phyloP scores from a whole-genome alignment of 1,284 basidiomycete species.

The Trametes sp. region DNA sequence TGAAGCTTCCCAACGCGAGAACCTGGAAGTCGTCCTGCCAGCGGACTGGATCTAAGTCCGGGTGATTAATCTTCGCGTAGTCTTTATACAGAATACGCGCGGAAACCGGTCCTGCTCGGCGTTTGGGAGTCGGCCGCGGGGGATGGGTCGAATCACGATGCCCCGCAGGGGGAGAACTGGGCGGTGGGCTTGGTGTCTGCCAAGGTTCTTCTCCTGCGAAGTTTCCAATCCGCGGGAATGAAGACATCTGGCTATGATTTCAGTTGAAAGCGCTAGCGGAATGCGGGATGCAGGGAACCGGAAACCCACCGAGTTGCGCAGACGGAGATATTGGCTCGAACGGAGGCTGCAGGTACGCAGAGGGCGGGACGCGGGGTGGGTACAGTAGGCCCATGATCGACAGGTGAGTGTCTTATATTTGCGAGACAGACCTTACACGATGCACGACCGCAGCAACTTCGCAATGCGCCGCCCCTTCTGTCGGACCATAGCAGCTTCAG shows the following conservation, averaged over 20 bases:
- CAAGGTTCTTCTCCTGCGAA: neutral
- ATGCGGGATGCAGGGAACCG: too few relatives aligned
- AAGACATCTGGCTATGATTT: neutral
- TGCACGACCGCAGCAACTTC: too few relatives aligned
- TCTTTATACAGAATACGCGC: neutral
- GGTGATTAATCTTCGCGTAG: neutral
- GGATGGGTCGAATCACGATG: neutral
- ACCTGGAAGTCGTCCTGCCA: neutral
- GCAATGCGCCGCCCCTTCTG: too few relatives aligned
- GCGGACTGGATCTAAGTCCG: neutral
- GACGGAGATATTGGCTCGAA: too few relatives aligned
- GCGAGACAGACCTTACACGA: too few relatives aligned
- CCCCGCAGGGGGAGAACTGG: neutral
- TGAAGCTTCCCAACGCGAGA: neutral
- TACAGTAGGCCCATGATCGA: too few relatives aligned
- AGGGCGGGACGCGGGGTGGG: too few relatives aligned
- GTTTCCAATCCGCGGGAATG: neutral
- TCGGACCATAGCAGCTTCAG: too few relatives aligned
- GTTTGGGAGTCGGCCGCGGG: neutral
- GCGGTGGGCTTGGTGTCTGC: neutral
- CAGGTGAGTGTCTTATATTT: too few relatives aligned
- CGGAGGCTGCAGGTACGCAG: too few relatives aligned
- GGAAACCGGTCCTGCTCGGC: neutral
- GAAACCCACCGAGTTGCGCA: too few relatives aligned
- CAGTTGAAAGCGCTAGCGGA: neutral